Conservation (phyloP, 2,329 filamentous ascomycete genomes). For the Bretziella fagacearum region DNA sequence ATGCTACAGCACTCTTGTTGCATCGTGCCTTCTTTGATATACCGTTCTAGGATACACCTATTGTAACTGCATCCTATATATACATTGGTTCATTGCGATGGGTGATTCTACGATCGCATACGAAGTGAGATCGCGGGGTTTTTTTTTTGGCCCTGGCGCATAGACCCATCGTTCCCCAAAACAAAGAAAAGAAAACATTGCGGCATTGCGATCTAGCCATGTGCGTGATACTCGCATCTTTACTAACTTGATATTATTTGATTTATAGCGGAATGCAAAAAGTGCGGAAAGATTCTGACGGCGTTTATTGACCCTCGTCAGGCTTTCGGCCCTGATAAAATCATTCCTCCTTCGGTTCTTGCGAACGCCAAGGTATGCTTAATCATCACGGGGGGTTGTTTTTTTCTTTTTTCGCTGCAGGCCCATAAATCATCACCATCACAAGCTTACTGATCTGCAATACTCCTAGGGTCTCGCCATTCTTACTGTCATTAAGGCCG, state of each 20-base stretch:
- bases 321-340: constrained; percentile 87
- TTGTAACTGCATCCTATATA: too few relatives aligned
- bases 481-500: constrained; percentile 72
- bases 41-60: too few relatives aligned
- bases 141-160: neutral
- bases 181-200: too few relatives aligned
- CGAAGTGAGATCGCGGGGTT: neutral
- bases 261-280: constrained; percentile 76
- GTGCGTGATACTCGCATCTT: too few relatives aligned
- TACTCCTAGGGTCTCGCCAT: constrained; percentile 52
- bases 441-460: neutral
- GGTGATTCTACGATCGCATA: neutral
- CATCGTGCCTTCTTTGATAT: too few relatives aligned
- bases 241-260: neutral
- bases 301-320: constrained; percentile 91
- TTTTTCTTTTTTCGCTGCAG: too few relatives aligned
- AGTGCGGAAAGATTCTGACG: constrained; percentile 85
- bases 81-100: too few relatives aligned
- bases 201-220: neutral
- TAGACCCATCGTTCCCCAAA: too few relatives aligned
- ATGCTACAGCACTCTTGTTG: neutral
- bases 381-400: neutral
- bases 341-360: constrained; percentile 82
- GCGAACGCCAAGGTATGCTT: constrained; percentile 66
- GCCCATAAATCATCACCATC: too few relatives aligned